phyloP scores from a whole-genome alignment of 495 filamentous ascomycete species.

The Aspergillus indologenus region DNA sequence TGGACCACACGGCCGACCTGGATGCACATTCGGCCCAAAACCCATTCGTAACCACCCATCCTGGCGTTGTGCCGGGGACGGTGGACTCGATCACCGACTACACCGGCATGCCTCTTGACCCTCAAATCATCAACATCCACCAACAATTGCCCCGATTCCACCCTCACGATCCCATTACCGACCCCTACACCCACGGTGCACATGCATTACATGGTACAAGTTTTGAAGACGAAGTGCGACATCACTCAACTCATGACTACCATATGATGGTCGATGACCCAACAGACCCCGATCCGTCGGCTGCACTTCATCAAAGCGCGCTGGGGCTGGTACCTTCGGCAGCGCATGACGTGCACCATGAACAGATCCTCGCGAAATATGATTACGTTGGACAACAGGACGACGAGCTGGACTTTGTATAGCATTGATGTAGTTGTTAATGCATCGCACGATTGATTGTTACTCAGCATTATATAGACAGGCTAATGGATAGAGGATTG shows the following conservation, averaged over 20 bases:
- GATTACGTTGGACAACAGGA: constrained; percentile 42
- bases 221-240: constrained; percentile 43
- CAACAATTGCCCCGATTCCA: constrained; percentile 39
- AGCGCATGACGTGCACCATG: constrained; percentile 43
- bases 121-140: constrained; percentile 45
- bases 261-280: constrained; percentile 48
- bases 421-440: constrained; percentile 9
- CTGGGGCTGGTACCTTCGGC: constrained; percentile 42
- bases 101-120: constrained; percentile 41
- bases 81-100: constrained; percentile 41
- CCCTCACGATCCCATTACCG: constrained; percentile 36
- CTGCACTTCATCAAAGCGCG: constrained; percentile 36
- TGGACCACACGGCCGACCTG: constrained; percentile 32
- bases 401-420: constrained; percentile 41
- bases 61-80: constrained; percentile 26
- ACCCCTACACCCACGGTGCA: constrained; percentile 31
- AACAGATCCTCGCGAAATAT: constrained; percentile 42
- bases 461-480: no score
- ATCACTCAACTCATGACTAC: constrained; percentile 40
- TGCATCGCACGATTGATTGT: neutral
- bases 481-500: no score
- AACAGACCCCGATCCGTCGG: constrained; percentile 30
- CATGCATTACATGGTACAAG: constrained; percentile 30
- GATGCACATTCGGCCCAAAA: constrained; percentile 29
- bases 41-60: constrained; percentile 32